Evolutionary conservation across 331 rosid species (phyloP), one percentile per base, ranked within the genome.

Genomic region (Ulmus americana): DNA sequence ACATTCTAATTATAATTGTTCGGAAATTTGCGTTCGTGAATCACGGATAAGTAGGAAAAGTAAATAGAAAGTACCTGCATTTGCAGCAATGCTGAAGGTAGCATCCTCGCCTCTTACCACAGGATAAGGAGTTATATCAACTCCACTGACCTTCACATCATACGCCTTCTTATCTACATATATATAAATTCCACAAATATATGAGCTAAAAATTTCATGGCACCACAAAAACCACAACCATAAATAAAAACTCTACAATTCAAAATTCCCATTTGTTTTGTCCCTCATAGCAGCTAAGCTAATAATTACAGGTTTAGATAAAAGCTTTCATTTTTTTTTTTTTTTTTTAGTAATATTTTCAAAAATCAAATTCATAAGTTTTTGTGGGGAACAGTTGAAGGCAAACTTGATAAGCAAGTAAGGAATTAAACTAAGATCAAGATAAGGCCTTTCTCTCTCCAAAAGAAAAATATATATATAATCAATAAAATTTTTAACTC

Each of bases 81-180:
- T 61, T 47, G 96, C 95, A 72, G 90, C 64, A 71, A 89, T 83
- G 79, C 79, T 82, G 80, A 92, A 89, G 69, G 83, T 83, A 39
- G 95, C 90, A 22, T 89, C 82, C 50, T 82, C 73, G 75, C 98
- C 98, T 60, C 98, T 72, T 3, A 77, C 84, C 1, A 92, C 18
- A 10, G 98, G 97, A 70, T 76, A 9, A 56, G 97, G 98, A 62
- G 75, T 53, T 74, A 92, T 92, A 44, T 87, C 84, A 55, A 92
- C 88, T 71, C 77, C 91, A 0, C 56, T 79, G 45, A 92, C 95
- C 69, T 76, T 80, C 58, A 92, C 85, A 68, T 67, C 80, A 73
- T 89, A 92, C 58, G 65, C 70, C 7, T 75, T 85, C 81, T 79
- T 86, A 74, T 85, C 98, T 89, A 84, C 72, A 61, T 0, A 63